phyloP scores from a whole-genome alignment of 768 basidiomycete genomes.

The Wakefieldia striispora region DNA sequence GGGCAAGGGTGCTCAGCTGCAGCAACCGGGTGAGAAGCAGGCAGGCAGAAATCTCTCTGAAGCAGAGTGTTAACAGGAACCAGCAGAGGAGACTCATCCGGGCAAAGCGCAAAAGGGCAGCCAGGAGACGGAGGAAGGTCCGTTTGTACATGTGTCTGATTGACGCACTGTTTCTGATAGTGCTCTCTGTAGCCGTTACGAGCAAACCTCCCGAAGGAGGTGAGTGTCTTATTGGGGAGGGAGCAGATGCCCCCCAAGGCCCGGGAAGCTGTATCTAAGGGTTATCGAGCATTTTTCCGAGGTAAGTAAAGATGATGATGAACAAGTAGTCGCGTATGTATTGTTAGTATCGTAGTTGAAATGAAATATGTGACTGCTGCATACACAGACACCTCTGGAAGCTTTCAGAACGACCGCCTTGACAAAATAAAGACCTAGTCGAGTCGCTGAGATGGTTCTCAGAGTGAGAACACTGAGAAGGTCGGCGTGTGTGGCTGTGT shows the following conservation, averaged over 20 bases:
- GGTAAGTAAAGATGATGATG: not conserved
- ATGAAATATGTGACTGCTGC: too few species aligned
- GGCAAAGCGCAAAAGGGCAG: not conserved
- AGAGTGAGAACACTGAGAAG: too few species aligned
- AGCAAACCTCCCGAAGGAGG: not conserved
- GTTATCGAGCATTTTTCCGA: not conserved
- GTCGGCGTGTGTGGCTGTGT: not conserved
- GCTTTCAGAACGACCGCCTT: too few species aligned
- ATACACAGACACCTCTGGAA: too few species aligned
- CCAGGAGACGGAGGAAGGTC: slow-evolving; percentile 4
- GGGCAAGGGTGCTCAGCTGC: not conserved
- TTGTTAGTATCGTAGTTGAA: not conserved
- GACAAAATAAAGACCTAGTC: too few species aligned
- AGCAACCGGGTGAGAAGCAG: not conserved
- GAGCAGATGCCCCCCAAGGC: slow-evolving; percentile 5
- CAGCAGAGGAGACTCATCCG: not conserved
- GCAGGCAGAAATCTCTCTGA: not conserved
- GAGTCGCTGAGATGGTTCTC: too few species aligned
- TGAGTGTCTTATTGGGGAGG: not conserved
- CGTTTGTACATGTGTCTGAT: not conserved
- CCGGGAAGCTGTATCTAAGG: slow-evolving; percentile 1
- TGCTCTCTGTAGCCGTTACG: not conserved
- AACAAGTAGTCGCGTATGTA: not conserved
- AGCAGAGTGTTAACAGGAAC: not conserved
- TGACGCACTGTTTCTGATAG: not conserved